Evolutionary conservation across 306 rosid genomes (phyloP).

Genomic region (Citrullus amarus): DNA sequence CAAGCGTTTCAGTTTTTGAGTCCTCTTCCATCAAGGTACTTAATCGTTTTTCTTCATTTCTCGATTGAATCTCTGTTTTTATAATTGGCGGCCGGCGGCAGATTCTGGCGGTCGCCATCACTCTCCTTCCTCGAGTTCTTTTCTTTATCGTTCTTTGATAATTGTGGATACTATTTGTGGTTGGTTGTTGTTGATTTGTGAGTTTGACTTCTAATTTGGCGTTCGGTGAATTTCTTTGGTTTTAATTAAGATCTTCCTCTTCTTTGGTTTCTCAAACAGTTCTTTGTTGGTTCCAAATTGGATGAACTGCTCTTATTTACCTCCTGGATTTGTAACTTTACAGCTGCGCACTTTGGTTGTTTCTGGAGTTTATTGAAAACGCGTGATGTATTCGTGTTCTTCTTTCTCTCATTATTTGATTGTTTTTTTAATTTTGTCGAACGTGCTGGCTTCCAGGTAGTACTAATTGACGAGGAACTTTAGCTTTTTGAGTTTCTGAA

Average conservation of each 20-base stretch:
- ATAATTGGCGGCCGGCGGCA: neutral
- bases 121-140: neutral
- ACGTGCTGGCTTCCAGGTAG: neutral
- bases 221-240: neutral
- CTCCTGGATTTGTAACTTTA: neutral
- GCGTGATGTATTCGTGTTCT: neutral
- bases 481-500: neutral
- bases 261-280: neutral
- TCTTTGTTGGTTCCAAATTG: neutral
- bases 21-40: neutral
- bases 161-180: neutral
- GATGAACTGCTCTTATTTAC: neutral
- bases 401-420: neutral
- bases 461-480: neutral
- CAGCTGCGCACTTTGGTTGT: neutral
- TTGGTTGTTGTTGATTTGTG: neutral
- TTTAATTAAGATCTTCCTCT: neutral
- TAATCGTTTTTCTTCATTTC: neutral
- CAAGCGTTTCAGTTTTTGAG: neutral
- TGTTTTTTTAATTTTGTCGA: neutral
- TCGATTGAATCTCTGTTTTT: neutral
- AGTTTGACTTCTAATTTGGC: conserved; percentile 16
- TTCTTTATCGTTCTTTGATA: neutral
- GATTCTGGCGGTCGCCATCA: neutral
- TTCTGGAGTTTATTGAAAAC: neutral